These are phyloP conservation scores for Phycomyces nitens DNA, from an alignment of 192 early-diverging fungal genomes.

Conservation along the genomic window DNA sequence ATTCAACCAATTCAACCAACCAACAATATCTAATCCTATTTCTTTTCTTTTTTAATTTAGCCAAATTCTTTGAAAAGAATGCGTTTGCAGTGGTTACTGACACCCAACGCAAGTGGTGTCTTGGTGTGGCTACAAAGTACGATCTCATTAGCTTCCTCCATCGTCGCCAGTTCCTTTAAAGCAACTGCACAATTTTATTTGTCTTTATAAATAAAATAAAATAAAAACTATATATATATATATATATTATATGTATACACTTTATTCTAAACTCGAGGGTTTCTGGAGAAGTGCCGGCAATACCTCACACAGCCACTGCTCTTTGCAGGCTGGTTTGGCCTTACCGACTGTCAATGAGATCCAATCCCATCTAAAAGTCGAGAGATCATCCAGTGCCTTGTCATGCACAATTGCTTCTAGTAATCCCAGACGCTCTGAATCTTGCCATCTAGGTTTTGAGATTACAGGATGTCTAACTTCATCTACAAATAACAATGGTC, in stretches of 20 bases:
- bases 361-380: constrained; percentile 25
- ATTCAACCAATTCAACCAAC: not conserved
- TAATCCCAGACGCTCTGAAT: constrained; percentile 16
- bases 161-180: constrained; percentile 45
- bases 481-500: too few relatives aligned
- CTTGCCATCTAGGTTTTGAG: constrained; percentile 31
- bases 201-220: too few relatives aligned
- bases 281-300: constrained; percentile 6
- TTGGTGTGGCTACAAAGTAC: constrained; percentile 77
- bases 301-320: constrained; percentile 32
- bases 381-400: constrained; percentile 27
- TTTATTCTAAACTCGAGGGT: too few relatives aligned
- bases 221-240: too few relatives aligned
- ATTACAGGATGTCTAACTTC: too few relatives aligned
- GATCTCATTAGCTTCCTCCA: constrained; percentile 70
- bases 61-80: constrained; percentile 80
- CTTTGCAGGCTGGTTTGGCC: constrained; percentile 36
- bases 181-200: too few relatives aligned
- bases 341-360: constrained; percentile 24
- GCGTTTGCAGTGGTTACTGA: constrained; percentile 84
- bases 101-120: constrained; percentile 69
- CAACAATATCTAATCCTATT: too few relatives aligned
- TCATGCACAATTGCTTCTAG: constrained; percentile 30
- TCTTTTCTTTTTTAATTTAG: constrained; percentile 28
- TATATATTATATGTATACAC: too few relatives aligned